phyloP scores from a whole-genome alignment of 306 rosid genomes.

The Hylodesmum podocarpum region DNA sequence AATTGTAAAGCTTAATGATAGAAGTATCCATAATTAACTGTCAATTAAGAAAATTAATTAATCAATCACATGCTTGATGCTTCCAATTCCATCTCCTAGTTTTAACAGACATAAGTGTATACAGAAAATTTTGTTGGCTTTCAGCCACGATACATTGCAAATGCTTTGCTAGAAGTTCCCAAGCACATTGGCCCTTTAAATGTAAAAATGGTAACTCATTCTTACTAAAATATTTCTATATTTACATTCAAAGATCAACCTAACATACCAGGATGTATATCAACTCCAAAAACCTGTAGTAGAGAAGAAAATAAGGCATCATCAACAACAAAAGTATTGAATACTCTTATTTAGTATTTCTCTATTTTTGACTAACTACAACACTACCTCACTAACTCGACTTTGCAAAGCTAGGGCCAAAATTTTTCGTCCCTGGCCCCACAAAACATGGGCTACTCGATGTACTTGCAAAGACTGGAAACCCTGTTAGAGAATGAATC shows the following conservation, averaged over 20 bases:
- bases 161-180: background rate
- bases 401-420: constrained; percentile 74
- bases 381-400: constrained; percentile 63
- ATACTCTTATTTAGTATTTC: background rate
- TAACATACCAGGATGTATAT: constrained; percentile 75
- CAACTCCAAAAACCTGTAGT: constrained; percentile 69
- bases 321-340: background rate
- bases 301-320: constrained; percentile 23
- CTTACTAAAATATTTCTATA: background rate
- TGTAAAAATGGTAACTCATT: background rate
- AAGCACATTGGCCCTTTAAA: background rate
- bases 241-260: background rate
- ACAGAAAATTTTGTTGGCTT: background rate
- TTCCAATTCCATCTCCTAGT: no score
- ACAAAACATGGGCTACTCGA: constrained; percentile 67
- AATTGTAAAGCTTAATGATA: background rate
- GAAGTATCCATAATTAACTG: background rate
- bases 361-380: background rate
- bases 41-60: background rate
- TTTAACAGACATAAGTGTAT: background rate
- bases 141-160: background rate
- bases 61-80: background rate
- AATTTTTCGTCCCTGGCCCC: constrained; percentile 64
- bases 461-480: constrained; percentile 73
- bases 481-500: constrained; percentile 44